A percentile compares a stretch with the other conserved stretches of the same genome.
Evolutionary conservation across 1,284 basidiomycete genomes (phyloP).

Genomic region (Inonotus hispidus): DNA sequence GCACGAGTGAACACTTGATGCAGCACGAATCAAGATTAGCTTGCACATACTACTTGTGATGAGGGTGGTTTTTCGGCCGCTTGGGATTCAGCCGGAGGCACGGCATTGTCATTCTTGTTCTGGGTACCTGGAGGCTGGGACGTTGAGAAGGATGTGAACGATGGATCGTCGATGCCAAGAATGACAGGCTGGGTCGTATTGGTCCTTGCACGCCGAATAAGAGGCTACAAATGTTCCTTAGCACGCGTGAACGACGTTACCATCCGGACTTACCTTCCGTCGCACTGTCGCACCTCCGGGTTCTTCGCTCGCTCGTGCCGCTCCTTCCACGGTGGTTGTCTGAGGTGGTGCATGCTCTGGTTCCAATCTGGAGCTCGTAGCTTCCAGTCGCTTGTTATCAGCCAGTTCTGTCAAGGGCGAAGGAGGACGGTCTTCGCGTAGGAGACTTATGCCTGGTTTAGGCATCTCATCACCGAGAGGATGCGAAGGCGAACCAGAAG

Average conservation of each 20-base stretch:
- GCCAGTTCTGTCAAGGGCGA: neutral
- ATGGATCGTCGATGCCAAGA: constrained; percentile 24
- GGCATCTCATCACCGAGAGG: constrained; percentile 20
- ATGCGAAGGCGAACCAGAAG: constrained; percentile 23
- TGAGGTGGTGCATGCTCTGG: neutral
- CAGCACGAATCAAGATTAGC: neutral
- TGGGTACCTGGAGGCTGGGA: constrained; percentile 1
- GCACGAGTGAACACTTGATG: neutral
- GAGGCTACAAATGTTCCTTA: constrained; percentile 19
- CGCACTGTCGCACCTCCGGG: neutral
- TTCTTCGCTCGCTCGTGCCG: constrained; percentile 2
- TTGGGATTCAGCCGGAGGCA: constrained; percentile 4
- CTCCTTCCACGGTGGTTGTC: neutral
- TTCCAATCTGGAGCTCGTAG: neutral
- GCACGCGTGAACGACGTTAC: neutral
- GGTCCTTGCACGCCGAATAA: constrained; percentile 24
- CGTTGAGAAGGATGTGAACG: constrained; percentile 17
- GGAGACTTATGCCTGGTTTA: neutral
- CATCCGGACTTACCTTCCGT: constrained; percentile 1
- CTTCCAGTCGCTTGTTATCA: neutral
- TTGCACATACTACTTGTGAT: neutral
- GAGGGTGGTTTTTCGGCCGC: constrained; percentile 26
- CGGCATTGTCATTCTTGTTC: neutral
- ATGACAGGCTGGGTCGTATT: constrained; percentile 19
- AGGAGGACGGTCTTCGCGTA: neutral